phyloP scores from a whole-genome alignment of 2,329 filamentous ascomycete genomes.

The Clarireedia sp. region DNA sequence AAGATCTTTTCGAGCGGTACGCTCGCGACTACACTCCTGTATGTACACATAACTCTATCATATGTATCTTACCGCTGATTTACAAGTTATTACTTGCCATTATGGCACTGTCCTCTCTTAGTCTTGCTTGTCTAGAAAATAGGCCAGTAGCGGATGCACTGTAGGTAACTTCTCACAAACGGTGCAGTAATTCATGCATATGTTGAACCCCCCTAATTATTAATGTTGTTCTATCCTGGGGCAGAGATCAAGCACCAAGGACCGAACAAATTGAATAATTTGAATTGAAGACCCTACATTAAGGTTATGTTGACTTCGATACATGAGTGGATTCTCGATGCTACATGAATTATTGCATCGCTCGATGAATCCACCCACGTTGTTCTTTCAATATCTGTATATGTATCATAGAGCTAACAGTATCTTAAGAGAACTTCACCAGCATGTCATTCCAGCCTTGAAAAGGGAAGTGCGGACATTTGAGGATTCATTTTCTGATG shows the following conservation, averaged over 20 bases:
- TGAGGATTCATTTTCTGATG: constrained; percentile 46
- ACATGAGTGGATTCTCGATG: neutral
- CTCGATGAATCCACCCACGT: too few species aligned
- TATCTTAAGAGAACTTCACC: constrained; percentile 46
- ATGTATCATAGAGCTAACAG: constrained; percentile 32
- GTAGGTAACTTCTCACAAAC: constrained; percentile 15
- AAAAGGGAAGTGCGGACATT: constrained; percentile 36
- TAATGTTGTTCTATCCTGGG: constrained; percentile 37
- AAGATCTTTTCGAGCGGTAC: neutral
- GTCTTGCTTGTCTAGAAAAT: constrained; percentile 5
- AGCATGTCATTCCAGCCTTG: constrained; percentile 42
- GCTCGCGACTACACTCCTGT: neutral
- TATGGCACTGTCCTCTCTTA: constrained; percentile 1
- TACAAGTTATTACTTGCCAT: constrained; percentile 3
- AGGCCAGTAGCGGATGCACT: constrained; percentile 4
- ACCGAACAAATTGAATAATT: too few species aligned
- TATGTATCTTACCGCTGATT: neutral
- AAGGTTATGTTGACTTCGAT: neutral
- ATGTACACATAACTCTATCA: neutral
- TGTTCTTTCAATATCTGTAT: too few species aligned
- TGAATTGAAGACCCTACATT: neutral
- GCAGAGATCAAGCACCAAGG: too few species aligned
- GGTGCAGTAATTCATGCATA: constrained; percentile 38
- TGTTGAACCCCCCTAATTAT: constrained; percentile 38
- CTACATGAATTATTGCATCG: too few species aligned